Conservation (phyloP, 192 early-diverging fungal species). For the Coemansia sp. region DNA sequence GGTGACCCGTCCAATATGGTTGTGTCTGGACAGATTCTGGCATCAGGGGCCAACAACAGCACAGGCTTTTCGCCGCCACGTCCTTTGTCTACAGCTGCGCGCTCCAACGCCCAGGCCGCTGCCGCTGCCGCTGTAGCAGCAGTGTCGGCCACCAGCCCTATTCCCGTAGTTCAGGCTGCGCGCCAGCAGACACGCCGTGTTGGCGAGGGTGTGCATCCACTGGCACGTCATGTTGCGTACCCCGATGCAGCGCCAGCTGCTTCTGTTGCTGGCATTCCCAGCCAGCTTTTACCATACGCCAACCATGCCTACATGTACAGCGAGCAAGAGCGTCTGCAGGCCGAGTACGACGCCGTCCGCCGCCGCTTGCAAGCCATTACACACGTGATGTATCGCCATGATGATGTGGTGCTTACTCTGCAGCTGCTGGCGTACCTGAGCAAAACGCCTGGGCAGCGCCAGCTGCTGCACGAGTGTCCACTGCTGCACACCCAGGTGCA, state of each 20-base stretch:
- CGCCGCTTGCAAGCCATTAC: conserved; percentile 38
- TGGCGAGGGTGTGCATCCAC: conserved; percentile 41
- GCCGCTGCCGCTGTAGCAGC: conserved; percentile 40
- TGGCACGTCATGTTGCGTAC: conserved; percentile 36
- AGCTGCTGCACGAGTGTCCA: conserved; percentile 41
- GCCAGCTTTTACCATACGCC: conserved; percentile 24
- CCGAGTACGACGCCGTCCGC: conserved; percentile 34
- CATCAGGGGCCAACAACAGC: conserved; percentile 47
- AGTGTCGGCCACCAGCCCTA: conserved; percentile 25
- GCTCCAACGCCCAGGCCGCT: conserved; percentile 41
- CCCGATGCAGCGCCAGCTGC: conserved; percentile 15
- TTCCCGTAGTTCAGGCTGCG: conserved; percentile 17
- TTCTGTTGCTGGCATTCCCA: conserved; percentile 8
- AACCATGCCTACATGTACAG: conserved; percentile 45
- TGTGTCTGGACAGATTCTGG: conserved; percentile 36
- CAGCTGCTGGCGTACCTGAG: conserved; percentile 86
- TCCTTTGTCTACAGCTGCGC: conserved; percentile 26
- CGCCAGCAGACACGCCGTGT: conserved; percentile 33
- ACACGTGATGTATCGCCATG: conserved; percentile 69
- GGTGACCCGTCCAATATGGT: conserved; percentile 46
- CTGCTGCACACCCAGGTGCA: conserved; percentile 40
- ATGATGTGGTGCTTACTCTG: conserved; percentile 77
- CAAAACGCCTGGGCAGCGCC: conserved; percentile 84
- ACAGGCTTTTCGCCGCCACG: conserved; percentile 29
- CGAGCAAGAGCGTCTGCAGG: conserved; percentile 48